phyloP scores from a whole-genome alignment of 352 stramenopile genomes.

The Peronospora farinosa region DNA sequence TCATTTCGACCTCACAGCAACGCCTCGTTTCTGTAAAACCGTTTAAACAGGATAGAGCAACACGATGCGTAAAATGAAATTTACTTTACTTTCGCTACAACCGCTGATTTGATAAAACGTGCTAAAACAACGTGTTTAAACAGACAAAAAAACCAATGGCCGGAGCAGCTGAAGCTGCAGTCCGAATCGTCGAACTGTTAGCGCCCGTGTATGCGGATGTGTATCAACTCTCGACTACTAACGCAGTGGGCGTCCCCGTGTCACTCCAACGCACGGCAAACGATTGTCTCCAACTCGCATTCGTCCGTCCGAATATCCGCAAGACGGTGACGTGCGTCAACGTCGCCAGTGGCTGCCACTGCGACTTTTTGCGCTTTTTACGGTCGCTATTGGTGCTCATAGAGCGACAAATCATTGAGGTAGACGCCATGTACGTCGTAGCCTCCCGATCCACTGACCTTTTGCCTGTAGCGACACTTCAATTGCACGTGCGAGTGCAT shows the following conservation, averaged over 20 bases:
- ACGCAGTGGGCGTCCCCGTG: conserved; percentile 15
- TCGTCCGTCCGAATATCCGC: conserved; percentile 19
- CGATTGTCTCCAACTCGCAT: conserved; percentile 35
- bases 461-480: conserved; percentile 39
- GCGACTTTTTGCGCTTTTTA: conserved; percentile 47
- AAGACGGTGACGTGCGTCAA: conserved; percentile 49
- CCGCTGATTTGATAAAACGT: background rate
- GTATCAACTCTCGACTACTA: background rate
- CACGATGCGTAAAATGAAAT: no score
- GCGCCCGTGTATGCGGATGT: conserved; percentile 33
- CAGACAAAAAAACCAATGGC: background rate
- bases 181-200: conserved; percentile 33
- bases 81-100: no score
- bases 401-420: conserved; percentile 29
- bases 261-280: conserved; percentile 25
- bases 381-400: conserved; percentile 37
- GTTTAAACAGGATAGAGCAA: no score
- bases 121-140: background rate
- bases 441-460: conserved; percentile 4
- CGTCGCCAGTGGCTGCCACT: conserved; percentile 32
- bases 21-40: no score
- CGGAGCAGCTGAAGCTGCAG: background rate
- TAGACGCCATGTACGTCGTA: conserved; percentile 49
- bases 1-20: no score
- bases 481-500: conserved; percentile 41